Evolutionary conservation across 371 early-diverging fungal species (phyloP).

Genomic region (Mucor lusitanicus): DNA sequence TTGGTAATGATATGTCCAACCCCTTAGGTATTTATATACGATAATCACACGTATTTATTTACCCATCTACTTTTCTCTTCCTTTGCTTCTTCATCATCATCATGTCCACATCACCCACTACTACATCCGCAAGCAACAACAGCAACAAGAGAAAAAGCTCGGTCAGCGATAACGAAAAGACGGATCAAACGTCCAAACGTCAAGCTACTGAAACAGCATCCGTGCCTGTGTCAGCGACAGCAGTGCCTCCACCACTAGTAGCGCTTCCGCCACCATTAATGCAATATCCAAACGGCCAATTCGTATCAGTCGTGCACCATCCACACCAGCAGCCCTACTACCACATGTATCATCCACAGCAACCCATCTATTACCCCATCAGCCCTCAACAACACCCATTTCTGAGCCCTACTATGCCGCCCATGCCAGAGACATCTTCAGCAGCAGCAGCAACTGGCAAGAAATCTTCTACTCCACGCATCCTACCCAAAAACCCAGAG

Average conservation of each 20-base stretch:
- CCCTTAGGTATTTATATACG: constrained; percentile 1
- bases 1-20: constrained; percentile 11
- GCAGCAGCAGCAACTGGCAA: constrained; percentile 23
- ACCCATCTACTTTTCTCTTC: not conserved
- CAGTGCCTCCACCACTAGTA: not conserved
- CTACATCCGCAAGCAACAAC: not conserved
- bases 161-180: not conserved
- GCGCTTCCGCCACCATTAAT: constrained; percentile 22
- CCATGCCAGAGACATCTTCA: constrained; percentile 19
- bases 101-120: not conserved
- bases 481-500: constrained; percentile 14
- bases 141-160: constrained; percentile 14
- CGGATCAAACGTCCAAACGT: not conserved
- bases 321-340: constrained; percentile 6
- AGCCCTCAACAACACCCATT: constrained; percentile 19
- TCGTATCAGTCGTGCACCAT: constrained; percentile 10
- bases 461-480: constrained; percentile 19
- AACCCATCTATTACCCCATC: constrained; percentile 18
- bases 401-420: constrained; percentile 1
- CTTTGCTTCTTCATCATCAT: not conserved
- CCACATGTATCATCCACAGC: constrained; percentile 15
- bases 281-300: constrained; percentile 22
- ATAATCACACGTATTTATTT: not conserved
- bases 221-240: not conserved
- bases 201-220: not conserved